Conservation (phyloP, 345 rosid genomes). For the Bruguiera gymnorhiza region DNA sequence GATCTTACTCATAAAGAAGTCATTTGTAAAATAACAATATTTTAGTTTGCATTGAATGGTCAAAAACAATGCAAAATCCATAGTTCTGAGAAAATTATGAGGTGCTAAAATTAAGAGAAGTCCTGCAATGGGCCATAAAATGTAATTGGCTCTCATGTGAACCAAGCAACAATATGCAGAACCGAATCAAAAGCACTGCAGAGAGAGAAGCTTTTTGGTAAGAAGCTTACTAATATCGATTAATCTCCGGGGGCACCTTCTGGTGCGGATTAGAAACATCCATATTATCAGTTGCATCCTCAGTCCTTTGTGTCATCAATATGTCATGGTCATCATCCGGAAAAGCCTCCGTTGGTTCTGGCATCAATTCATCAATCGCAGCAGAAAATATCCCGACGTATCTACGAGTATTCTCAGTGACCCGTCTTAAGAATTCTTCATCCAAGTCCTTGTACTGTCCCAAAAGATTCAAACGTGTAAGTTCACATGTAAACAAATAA, state of each 20-base stretch:
- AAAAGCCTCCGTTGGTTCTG: slow-evolving; percentile 83
- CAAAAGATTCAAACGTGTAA: not conserved
- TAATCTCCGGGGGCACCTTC: slow-evolving; percentile 87
- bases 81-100: too few species aligned
- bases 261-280: slow-evolving; percentile 70
- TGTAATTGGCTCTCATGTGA: too few species aligned
- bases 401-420: slow-evolving; percentile 87
- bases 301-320: slow-evolving; percentile 86
- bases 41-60: too few species aligned
- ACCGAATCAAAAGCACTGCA: not conserved
- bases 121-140: too few species aligned
- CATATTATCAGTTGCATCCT: slow-evolving; percentile 48
- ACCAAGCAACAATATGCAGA: not conserved
- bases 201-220: not conserved
- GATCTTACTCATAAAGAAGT: too few species aligned
- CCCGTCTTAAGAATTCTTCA: slow-evolving; percentile 63
- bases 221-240: slow-evolving; percentile 74
- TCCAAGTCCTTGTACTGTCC: slow-evolving; percentile 62
- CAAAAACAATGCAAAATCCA: too few species aligned
- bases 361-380: slow-evolving; percentile 79
- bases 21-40: too few species aligned
- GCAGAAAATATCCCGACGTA: slow-evolving; percentile 68
- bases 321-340: slow-evolving; percentile 88
- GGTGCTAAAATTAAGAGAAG: too few species aligned
- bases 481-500: too few species aligned